Conservation (phyloP, 768 basidiomycete species). For the Amanita phalloides region DNA sequence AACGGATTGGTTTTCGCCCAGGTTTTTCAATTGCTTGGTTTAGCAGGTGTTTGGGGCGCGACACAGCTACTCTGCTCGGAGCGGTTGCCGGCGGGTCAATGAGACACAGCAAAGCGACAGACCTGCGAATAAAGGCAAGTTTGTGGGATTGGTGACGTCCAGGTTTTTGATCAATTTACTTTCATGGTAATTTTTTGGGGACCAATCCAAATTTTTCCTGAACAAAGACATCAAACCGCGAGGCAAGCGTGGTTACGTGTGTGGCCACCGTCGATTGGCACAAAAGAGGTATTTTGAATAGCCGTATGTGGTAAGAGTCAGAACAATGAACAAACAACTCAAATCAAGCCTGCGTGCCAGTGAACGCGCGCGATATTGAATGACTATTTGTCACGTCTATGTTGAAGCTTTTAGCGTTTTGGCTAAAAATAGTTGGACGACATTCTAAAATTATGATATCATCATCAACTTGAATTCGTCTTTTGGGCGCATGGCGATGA, state of each 20-base stretch:
- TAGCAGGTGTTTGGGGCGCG: not conserved
- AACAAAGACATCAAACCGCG: not conserved
- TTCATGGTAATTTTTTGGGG: not conserved
- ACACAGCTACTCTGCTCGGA: not conserved
- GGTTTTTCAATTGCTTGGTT: not conserved
- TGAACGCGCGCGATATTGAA: not conserved
- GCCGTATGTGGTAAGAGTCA: not conserved
- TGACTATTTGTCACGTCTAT: not conserved
- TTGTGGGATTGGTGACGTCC: not conserved
- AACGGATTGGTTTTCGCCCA: constrained; percentile 1
- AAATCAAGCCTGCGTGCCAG: not conserved
- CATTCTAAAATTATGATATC: no score
- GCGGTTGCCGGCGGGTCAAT: not conserved
- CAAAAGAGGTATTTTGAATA: not conserved
- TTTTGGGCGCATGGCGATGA: no score
- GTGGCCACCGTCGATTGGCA: not conserved
- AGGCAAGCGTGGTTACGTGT: not conserved
- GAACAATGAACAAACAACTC: not conserved
- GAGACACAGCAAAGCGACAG: not conserved
- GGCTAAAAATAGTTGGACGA: not conserved
- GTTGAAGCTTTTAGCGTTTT: no score
- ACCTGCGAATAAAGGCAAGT: not conserved
- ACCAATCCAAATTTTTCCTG: constrained; percentile 1
- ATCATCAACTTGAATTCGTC: no score
- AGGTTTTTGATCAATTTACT: not conserved